A percentile compares a stretch with the other conserved stretches of the same genome.
Conservation (phyloP, 176 grass and related monocot species). For the Pontederia crassipes region DNA sequence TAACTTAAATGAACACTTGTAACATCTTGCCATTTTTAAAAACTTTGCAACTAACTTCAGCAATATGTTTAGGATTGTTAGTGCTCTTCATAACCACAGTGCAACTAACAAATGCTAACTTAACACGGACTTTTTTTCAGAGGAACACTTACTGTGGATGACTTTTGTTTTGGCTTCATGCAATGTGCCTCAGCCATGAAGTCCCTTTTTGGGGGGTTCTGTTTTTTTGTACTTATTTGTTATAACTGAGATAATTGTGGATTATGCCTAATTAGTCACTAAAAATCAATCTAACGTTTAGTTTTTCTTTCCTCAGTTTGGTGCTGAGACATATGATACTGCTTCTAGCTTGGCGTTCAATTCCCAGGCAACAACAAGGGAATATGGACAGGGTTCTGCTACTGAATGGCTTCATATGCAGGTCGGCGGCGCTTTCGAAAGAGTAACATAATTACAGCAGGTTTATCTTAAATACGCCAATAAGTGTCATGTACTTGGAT, state of each 20-base stretch:
- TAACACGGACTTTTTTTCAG: too few species aligned
- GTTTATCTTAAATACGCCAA: background rate
- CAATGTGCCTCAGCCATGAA: too few species aligned
- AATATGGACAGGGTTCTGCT: conserved; percentile 30
- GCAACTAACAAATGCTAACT: too few species aligned
- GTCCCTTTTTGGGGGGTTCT: background rate
- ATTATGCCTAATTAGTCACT: background rate
- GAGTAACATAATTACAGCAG: conserved; percentile 7
- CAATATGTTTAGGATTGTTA: too few species aligned
- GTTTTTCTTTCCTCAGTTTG: conserved; percentile 30
- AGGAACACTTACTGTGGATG: too few species aligned
- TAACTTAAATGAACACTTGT: too few species aligned
- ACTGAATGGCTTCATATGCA: conserved; percentile 24
- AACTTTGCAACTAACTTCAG: too few species aligned
- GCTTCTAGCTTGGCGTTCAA: conserved; percentile 47
- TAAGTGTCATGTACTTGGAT: background rate
- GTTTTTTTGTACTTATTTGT: background rate
- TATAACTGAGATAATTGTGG: too few species aligned
- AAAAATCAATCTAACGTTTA: conserved; percentile 2
- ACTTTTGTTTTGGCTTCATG: too few species aligned
- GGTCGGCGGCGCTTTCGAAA: conserved; percentile 14
- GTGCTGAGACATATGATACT: conserved; percentile 39
- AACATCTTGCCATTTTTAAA: too few species aligned
- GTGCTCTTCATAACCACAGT: too few species aligned
- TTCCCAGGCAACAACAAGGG: conserved; percentile 46